Evolutionary conservation across 78 protist genomes (phyloP).

Genomic region (Dictyostelium intermedium): DNA sequence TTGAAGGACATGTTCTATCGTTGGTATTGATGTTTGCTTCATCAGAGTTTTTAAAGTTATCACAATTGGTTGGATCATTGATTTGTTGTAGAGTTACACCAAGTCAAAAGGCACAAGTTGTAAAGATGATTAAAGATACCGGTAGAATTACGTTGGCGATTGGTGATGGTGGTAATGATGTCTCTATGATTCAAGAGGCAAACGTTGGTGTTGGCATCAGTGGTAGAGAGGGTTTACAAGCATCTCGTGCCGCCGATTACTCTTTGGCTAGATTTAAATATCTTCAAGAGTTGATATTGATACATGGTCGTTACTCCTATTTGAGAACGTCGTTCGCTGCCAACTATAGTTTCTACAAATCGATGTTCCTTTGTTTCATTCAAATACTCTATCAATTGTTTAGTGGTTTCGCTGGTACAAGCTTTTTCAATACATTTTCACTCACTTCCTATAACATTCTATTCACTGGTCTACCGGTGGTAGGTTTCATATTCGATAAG

Average conservation of each 20-base stretch:
- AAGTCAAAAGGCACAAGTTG: conserved; percentile 94
- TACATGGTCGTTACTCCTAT: conserved; percentile 93
- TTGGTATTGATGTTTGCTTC: background rate
- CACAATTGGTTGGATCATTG: conserved; percentile 73
- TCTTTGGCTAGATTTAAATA: conserved; percentile 85
- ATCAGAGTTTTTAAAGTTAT: background rate
- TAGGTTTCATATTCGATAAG: conserved; percentile 80
- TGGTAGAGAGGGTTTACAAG: conserved; percentile 98
- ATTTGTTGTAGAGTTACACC: conserved; percentile 95
- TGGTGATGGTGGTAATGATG: conserved; percentile 99
- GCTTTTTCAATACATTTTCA: conserved; percentile 85
- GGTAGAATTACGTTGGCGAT: conserved; percentile 81
- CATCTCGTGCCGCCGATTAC: conserved; percentile 97
- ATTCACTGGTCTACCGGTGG: conserved; percentile 87
- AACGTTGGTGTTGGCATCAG: conserved; percentile 93
- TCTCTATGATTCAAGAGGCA: conserved; percentile 97
- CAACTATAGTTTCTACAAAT: conserved; percentile 93
- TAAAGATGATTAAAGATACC: conserved; percentile 68
- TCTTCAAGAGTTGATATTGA: conserved; percentile 86
- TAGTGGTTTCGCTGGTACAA: conserved; percentile 73
- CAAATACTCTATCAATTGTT: conserved; percentile 79
- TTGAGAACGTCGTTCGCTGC: conserved; percentile 77
- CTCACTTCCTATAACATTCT: conserved; percentile 86
- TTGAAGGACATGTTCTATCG: conserved; percentile 75
- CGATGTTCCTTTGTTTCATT: conserved; percentile 84